Evolutionary conservation across 169 alveolate species (phyloP).

Genomic region (Babesia microti): DNA sequence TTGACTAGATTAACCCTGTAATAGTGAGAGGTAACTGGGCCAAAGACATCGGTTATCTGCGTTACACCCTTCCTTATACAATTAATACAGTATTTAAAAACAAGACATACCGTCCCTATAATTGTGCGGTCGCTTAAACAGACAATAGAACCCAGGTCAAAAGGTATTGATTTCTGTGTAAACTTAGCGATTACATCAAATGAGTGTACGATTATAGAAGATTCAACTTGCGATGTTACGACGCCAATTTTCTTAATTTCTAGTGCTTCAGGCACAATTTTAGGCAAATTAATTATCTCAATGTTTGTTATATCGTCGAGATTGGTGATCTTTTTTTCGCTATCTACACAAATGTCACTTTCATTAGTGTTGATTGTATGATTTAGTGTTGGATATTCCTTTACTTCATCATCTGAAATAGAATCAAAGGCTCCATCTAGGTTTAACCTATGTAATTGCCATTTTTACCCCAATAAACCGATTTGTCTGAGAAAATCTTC

Average conservation of each 20-base stretch:
- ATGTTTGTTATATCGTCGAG: slow-evolving; percentile 9
- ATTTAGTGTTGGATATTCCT: too few species aligned
- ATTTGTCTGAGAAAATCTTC: too few species aligned
- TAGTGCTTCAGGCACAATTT: slow-evolving; percentile 16
- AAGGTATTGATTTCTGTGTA: slow-evolving; percentile 5
- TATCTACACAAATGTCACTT: too few species aligned
- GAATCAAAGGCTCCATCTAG: too few species aligned
- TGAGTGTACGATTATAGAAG: slow-evolving; percentile 23
- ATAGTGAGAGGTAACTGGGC: slow-evolving; percentile 26
- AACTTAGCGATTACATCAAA: slow-evolving; percentile 4
- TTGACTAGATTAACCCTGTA: slow-evolving; percentile 30
- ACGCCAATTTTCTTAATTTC: slow-evolving; percentile 26
- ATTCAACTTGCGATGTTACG: slow-evolving; percentile 23
- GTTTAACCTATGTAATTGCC: too few species aligned
- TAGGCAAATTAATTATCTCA: slow-evolving; percentile 40
- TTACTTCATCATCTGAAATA: too few species aligned
- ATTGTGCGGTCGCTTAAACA: slow-evolving; percentile 34
- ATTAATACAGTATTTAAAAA: too few species aligned
- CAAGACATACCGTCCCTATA: slow-evolving; percentile 43
- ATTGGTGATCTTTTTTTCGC: background rate
- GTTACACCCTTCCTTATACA: too few species aligned
- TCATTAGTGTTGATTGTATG: too few species aligned
- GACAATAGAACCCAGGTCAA: slow-evolving; percentile 47
- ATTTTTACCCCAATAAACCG: too few species aligned
- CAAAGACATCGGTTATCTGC: slow-evolving; percentile 46